A percentile compares a stretch with the other conserved stretches of the same genome.
Conservation (phyloP, 192 early-diverging fungal species). For the Chytriomyces sp. region DNA sequence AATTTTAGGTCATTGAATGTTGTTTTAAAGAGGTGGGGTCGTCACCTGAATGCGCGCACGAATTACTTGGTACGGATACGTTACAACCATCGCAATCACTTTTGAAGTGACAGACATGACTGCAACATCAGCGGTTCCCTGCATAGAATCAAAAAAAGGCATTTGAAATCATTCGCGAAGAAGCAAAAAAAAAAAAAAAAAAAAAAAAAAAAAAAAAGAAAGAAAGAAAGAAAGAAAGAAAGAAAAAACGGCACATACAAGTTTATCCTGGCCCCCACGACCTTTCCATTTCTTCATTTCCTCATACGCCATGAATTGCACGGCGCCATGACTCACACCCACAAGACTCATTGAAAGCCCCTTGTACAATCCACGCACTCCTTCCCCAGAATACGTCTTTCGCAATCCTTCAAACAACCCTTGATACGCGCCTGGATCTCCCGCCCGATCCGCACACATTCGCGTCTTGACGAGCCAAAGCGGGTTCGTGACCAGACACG, state of each 20-base stretch:
- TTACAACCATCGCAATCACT: conserved; percentile 80
- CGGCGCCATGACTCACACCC: conserved; percentile 93
- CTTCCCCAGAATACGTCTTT: conserved; percentile 77
- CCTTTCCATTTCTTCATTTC: conserved; percentile 78
- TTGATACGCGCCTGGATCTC: conserved; percentile 51
- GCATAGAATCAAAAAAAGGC: not conserved
- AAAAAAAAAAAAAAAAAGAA: not conserved
- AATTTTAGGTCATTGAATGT: not conserved
- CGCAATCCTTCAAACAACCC: conserved; percentile 68
- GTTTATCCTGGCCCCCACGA: conserved; percentile 10
- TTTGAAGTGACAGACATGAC: conserved; percentile 88
- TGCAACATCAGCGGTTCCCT: conserved; percentile 71
- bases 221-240: too few relatives aligned
- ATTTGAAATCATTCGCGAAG: not conserved
- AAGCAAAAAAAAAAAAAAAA: not conserved
- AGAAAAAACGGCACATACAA: conserved; percentile 36
- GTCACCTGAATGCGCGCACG: conserved; percentile 77
- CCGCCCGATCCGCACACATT: conserved; percentile 61
- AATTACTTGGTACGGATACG: conserved; percentile 94
- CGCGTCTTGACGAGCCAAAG: conserved; percentile 98
- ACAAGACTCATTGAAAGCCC: conserved; percentile 89
- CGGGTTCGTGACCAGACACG: conserved; percentile 87
- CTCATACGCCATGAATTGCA: conserved; percentile 99
- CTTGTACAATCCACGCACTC: conserved; percentile 83
- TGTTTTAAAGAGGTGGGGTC: not conserved